phyloP scores from a whole-genome alignment of 306 rosid species.

The Cucurbita pepo region DNA sequence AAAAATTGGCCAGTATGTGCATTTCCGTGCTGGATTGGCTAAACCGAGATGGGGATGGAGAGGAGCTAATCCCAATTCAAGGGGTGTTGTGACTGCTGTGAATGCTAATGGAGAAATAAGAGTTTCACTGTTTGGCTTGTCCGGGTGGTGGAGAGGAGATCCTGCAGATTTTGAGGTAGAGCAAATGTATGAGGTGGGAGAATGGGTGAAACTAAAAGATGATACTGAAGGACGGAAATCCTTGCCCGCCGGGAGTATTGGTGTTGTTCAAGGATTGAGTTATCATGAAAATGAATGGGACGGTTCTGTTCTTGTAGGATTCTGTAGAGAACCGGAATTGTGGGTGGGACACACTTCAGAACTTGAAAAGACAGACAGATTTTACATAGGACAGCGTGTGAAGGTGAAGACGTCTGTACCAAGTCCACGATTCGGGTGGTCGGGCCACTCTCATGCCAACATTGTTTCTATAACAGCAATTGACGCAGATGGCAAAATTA shows the following conservation, averaged over 20 bases:
- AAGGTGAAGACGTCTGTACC: conserved; percentile 45
- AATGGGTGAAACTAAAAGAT: conserved; percentile 78
- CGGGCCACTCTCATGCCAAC: conserved; percentile 75
- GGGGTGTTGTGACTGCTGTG: conserved; percentile 70
- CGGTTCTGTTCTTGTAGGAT: conserved; percentile 60
- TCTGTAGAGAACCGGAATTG: conserved; percentile 88
- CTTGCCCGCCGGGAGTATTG: conserved; percentile 63
- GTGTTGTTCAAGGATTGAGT: conserved; percentile 85
- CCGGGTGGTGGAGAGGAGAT: conserved; percentile 89
- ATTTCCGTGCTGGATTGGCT: conserved; percentile 59
- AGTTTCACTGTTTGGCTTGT: conserved; percentile 63
- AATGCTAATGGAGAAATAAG: conserved; percentile 94
- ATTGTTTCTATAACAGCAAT: conserved; percentile 65
- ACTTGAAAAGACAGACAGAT: conserved; percentile 48
- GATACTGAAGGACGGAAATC: conserved; percentile 57
- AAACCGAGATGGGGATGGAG: conserved; percentile 99
- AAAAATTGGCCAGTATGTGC: conserved; percentile 84
- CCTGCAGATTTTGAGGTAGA: conserved; percentile 82
- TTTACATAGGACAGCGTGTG: conserved; percentile 62
- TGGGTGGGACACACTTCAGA: conserved; percentile 80
- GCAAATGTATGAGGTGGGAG: conserved; percentile 79
- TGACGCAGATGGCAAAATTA: conserved; percentile 90
- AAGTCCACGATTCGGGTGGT: conserved; percentile 96
- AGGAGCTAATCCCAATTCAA: conserved; percentile 63
- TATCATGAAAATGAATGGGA: conserved; percentile 65